A percentile compares a stretch with the other conserved stretches of the same genome.
phyloP scores from a whole-genome alignment of 345 rosid genomes.

The Eucalyptus guilfoylei region DNA sequence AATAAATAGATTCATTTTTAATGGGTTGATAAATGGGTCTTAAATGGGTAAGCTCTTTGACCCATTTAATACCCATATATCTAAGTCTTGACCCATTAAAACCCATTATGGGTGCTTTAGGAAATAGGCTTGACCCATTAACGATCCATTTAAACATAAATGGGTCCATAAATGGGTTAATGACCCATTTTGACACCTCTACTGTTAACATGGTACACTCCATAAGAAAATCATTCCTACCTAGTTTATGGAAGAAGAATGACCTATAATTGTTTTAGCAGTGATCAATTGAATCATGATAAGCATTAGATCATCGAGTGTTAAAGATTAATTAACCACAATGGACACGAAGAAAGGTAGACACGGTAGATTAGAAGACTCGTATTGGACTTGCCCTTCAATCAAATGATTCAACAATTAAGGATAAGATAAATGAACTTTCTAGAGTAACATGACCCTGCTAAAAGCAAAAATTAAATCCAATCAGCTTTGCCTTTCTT shows the following conservation, averaged over 20 bases:
- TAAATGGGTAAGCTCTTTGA: too few relatives aligned
- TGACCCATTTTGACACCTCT: too few relatives aligned
- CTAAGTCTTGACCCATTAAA: too few relatives aligned
- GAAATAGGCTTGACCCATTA: too few relatives aligned
- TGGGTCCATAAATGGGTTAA: too few relatives aligned
- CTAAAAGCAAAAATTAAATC: not conserved
- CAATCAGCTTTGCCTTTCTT: not conserved
- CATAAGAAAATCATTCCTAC: not conserved
- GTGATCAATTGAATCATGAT: not conserved
- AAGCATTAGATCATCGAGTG: not conserved
- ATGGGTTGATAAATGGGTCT: too few relatives aligned
- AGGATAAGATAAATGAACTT: not conserved
- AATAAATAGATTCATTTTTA: too few relatives aligned
- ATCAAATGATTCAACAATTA: not conserved
- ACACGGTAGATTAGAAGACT: not conserved
- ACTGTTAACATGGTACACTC: slow-evolving; percentile 12
- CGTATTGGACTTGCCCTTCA: not conserved
- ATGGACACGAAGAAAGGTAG: not conserved
- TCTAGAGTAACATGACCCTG: not conserved
- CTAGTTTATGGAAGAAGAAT: not conserved
- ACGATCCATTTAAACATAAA: too few relatives aligned
- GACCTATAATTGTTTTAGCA: not conserved
- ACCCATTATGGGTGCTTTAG: too few relatives aligned
- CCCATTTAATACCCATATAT: too few relatives aligned
- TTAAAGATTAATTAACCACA: not conserved